Percentiles rank a stretch among this genome's conserved stretches.
phyloP scores from a whole-genome alignment of 176 grass and related monocot genomes.

The Panicum miliaceum region DNA sequence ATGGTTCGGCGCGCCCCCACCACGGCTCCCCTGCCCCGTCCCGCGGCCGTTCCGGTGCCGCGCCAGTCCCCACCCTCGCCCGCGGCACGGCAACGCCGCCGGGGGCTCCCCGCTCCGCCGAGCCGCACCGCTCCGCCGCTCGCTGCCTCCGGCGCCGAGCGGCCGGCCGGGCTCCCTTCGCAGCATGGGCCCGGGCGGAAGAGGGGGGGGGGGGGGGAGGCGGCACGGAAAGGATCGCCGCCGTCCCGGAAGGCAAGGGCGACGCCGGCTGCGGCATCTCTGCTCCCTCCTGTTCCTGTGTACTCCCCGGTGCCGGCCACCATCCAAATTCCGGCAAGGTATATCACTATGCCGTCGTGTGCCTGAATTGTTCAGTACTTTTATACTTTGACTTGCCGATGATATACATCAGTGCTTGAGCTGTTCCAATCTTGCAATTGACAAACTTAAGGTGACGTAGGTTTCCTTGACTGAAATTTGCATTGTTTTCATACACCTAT shows the following conservation, averaged over 20 bases:
- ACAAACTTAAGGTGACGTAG: not conserved
- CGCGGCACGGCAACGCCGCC: not conserved
- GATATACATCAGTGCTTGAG: constrained; percentile 29
- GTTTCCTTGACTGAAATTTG: no score
- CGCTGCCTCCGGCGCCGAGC: no score
- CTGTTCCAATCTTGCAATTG: constrained; percentile 37
- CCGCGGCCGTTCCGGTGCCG: not conserved
- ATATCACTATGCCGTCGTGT: not conserved
- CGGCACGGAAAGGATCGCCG: no score
- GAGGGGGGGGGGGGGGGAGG: no score
- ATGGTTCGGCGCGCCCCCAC: not conserved
- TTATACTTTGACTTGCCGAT: constrained; percentile 29
- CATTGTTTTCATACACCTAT: no score
- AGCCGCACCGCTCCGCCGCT: no score
- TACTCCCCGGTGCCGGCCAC: no score
- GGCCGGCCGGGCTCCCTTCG: no score
- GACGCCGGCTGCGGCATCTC: not conserved
- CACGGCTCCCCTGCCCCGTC: not conserved
- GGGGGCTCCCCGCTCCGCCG: not conserved
- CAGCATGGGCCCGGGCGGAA: no score
- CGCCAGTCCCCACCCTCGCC: no score
- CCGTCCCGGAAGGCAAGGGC: not conserved
- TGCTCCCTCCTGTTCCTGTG: no score
- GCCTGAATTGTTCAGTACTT: constrained; percentile 29
- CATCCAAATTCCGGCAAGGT: no score